Base-by-base conservation (phyloP, 2,329 filamentous ascomycete genomes). In the Pseudonectria buxi region DNA sequence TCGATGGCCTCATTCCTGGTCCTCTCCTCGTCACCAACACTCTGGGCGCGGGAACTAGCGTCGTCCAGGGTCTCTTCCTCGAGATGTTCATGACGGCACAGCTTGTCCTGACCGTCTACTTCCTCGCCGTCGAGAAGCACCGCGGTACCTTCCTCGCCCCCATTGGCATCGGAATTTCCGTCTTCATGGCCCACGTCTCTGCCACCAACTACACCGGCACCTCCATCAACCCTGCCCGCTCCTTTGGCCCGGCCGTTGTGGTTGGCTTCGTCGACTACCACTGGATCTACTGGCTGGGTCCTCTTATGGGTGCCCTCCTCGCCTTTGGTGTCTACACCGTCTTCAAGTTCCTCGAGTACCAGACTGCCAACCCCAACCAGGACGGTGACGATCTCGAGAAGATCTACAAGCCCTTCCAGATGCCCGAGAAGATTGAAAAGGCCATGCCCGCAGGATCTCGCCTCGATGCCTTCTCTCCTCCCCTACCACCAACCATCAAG, bases 81-180 rank as follows among this genome's bases (percentile, higher is more conserved):
- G 80, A 83, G 56, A 72, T 79, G 62, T 78, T 83, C 48, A 64
- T 82, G 26, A 83, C 79, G 0, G 64, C 75, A 0, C 69, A 81
- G 51, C 64, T 84, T 9, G 71, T 82, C 7, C 65, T 83, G 35
- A 72, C 78, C 3, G 74, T 83, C 22, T 74, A 79, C 55, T 81
- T 86, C 73, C 67, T 86, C 29, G 81, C 81, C 0, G 75, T 77
- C 4, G 81, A 86, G 55, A 86, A 87, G 61, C 81, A 86, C 56
- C 78, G 79, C 29, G 76, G 76, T 3, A 87, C 83, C 0, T 85
- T 72, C 52, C 61, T 86, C 2, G 83, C 83, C 0, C 83, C 83
- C 0, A 62, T 87, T 4, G 81, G 79, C 10, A 85, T 88, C 46
- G 84, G 84, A 1, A 59, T 86, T 3, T 68, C 81, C 0, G 69